A percentile compares a stretch with the other conserved stretches of the same genome.
Evolutionary conservation across 2,329 filamentous ascomycete genomes (phyloP).

Genomic region (Trematosphaeria pertusa): DNA sequence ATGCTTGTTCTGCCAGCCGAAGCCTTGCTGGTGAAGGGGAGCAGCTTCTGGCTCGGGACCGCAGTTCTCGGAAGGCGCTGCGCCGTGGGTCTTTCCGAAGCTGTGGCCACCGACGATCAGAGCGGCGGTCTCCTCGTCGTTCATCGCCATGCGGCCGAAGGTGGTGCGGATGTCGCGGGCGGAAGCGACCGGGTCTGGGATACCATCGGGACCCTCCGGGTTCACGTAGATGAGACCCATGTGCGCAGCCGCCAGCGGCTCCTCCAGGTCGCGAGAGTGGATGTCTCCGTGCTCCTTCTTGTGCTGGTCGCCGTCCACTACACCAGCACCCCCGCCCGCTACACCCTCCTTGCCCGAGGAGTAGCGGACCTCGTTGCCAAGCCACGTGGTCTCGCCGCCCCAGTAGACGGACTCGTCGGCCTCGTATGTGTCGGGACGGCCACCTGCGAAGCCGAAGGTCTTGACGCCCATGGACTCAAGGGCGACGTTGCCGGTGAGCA

Average conservation of each 20-base stretch:
- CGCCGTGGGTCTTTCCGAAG: slow-evolving; percentile 83
- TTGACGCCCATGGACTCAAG: slow-evolving; percentile 79
- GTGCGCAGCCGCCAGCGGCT: slow-evolving; percentile 71
- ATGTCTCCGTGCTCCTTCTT: slow-evolving; percentile 40
- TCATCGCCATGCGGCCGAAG: slow-evolving; percentile 82
- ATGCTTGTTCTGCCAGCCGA: slow-evolving; percentile 74
- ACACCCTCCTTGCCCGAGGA: slow-evolving; percentile 57
- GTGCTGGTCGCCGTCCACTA: slow-evolving; percentile 40
- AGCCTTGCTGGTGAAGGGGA: slow-evolving; percentile 68
- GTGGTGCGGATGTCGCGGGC: slow-evolving; percentile 76
- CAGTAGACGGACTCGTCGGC: slow-evolving; percentile 79
- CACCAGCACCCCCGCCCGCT: slow-evolving; percentile 50
- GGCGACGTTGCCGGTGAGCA: slow-evolving; percentile 77
- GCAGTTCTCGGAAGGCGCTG: slow-evolving; percentile 68
- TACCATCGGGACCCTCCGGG: slow-evolving; percentile 75
- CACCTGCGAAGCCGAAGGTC: slow-evolving; percentile 76
- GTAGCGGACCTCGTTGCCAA: slow-evolving; percentile 78
- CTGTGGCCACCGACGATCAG: slow-evolving; percentile 80
- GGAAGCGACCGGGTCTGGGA: slow-evolving; percentile 72
- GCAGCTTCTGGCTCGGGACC: slow-evolving; percentile 72
- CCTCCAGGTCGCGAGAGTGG: slow-evolving; percentile 70
- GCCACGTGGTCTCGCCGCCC: slow-evolving; percentile 77
- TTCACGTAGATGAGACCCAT: slow-evolving; percentile 86
- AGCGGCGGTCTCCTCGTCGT: slow-evolving; percentile 81
- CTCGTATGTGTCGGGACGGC: slow-evolving; percentile 76